A percentile compares a stretch with the other conserved stretches of the same genome.
These are phyloP conservation scores for Pleurotus tuber-regium DNA, from an alignment of 768 basidiomycete genomes.

Conservation along the genomic window DNA sequence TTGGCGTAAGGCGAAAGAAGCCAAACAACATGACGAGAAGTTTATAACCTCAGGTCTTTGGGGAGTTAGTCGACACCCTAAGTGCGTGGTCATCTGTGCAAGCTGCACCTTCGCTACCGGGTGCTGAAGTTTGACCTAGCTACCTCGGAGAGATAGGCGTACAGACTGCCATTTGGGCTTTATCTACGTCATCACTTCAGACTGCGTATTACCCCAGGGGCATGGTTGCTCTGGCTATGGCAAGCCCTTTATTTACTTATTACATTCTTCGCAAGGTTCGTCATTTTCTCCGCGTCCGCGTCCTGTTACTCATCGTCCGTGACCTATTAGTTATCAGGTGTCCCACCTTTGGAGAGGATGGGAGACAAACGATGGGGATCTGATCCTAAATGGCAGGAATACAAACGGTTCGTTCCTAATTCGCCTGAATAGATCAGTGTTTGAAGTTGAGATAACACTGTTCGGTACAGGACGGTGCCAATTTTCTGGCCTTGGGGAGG, in stretches of 20 bases:
- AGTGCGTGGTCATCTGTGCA: constrained; percentile 38
- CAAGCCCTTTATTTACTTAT: constrained; percentile 66
- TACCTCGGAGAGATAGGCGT: constrained; percentile 73
- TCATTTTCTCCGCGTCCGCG: background rate
- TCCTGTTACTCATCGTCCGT: background rate
- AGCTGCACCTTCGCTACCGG: too few relatives aligned
- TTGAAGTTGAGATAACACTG: background rate
- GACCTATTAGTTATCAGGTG: constrained; percentile 51
- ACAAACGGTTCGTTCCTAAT: constrained; percentile 46
- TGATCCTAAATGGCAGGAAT: constrained; percentile 55
- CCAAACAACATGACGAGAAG: constrained; percentile 65
- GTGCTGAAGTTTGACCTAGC: constrained; percentile 29
- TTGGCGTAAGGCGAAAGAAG: constrained; percentile 59
- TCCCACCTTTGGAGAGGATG: constrained; percentile 64
- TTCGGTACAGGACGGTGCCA: constrained; percentile 32
- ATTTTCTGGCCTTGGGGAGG: constrained; percentile 47
- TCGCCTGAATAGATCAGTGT: background rate
- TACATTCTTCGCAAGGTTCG: constrained; percentile 52
- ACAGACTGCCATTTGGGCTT: constrained; percentile 64
- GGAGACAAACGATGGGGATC: constrained; percentile 54
- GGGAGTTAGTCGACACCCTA: constrained; percentile 68
- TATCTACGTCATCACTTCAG: constrained; percentile 50
- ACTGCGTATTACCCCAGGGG: constrained; percentile 42
- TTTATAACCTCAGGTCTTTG: constrained; percentile 72
- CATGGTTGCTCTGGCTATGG: constrained; percentile 42